A percentile compares a stretch with the other conserved stretches of the same genome.
These are phyloP conservation scores for Plasmodium coatneyi DNA, from an alignment of 169 alveolate genomes.

Conservation along the genomic window DNA sequence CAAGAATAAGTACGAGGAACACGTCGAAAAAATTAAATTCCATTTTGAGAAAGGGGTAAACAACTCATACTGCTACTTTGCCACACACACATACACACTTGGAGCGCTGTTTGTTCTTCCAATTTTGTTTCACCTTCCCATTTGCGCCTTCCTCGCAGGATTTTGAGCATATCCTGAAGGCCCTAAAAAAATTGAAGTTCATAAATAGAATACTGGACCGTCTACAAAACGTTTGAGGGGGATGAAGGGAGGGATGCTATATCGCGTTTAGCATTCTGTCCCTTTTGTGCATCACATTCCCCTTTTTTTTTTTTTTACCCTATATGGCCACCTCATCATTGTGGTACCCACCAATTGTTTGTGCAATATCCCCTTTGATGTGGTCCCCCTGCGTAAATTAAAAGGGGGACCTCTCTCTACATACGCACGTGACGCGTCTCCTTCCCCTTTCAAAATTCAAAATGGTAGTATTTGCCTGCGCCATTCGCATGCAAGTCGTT, in stretches of 20 bases:
- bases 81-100: neutral
- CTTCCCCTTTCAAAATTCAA: neutral
- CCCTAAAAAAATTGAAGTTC: slow-evolving; percentile 61
- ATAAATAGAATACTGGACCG: slow-evolving; percentile 59
- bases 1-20: slow-evolving; percentile 40
- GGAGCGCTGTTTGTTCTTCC: neutral
- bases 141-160: slow-evolving; percentile 5
- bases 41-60: slow-evolving; percentile 41
- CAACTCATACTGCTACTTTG: neutral
- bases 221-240: slow-evolving; percentile 14
- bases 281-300: neutral
- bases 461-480: neutral
- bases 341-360: too few relatives aligned
- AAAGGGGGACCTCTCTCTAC: neutral
- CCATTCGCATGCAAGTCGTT: neutral
- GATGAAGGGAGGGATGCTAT: neutral
- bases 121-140: neutral
- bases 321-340: neutral
- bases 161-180: slow-evolving; percentile 27
- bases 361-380: neutral
- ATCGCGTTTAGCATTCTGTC: neutral
- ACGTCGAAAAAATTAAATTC: slow-evolving; percentile 24
- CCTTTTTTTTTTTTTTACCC: neutral
- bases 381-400: neutral
- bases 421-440: neutral